A percentile compares a stretch with the other conserved stretches of the same genome.
Evolutionary conservation across 805 yeast genomes (phyloP).

Genomic region (Naumovozyma dairenensis): DNA sequence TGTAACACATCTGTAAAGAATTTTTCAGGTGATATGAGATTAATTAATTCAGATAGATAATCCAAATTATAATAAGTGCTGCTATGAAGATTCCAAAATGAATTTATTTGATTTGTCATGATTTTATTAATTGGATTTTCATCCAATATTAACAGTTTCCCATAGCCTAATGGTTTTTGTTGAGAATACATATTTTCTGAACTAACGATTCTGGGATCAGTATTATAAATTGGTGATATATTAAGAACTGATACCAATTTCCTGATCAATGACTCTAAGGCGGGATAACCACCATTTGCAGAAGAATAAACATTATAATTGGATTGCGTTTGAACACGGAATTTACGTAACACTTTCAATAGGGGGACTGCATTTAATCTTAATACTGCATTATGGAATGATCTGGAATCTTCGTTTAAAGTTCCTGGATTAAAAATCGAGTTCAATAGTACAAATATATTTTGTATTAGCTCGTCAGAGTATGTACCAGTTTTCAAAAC

Average conservation of each 20-base stretch:
- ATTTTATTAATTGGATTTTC: slow-evolving; percentile 27
- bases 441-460: slow-evolving; percentile 32
- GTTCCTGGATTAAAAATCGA: slow-evolving; percentile 35
- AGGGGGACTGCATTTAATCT: slow-evolving; percentile 22
- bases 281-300: slow-evolving; percentile 22
- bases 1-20: slow-evolving; percentile 22
- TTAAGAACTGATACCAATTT: slow-evolving; percentile 15
- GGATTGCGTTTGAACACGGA: slow-evolving; percentile 16
- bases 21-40: slow-evolving; percentile 20
- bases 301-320: slow-evolving; percentile 26
- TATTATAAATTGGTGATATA: slow-evolving; percentile 21
- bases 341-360: slow-evolving; percentile 18
- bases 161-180: slow-evolving; percentile 20
- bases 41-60: slow-evolving; percentile 21
- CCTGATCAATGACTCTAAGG: slow-evolving; percentile 18
- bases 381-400: slow-evolving; percentile 35
- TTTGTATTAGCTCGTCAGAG: slow-evolving; percentile 24
- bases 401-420: slow-evolving; percentile 37
- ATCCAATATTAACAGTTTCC: slow-evolving; percentile 18
- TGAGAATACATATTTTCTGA: slow-evolving; percentile 21
- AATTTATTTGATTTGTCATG: slow-evolving; percentile 27
- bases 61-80: slow-evolving; percentile 29
- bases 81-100: slow-evolving; percentile 30
- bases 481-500: slow-evolving; percentile 15
- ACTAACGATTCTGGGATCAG: slow-evolving; percentile 19